A percentile compares a stretch with the other conserved stretches of the same genome.
phyloP scores from a whole-genome alignment of 768 basidiomycete species.

The Gymnopilus dilepis region DNA sequence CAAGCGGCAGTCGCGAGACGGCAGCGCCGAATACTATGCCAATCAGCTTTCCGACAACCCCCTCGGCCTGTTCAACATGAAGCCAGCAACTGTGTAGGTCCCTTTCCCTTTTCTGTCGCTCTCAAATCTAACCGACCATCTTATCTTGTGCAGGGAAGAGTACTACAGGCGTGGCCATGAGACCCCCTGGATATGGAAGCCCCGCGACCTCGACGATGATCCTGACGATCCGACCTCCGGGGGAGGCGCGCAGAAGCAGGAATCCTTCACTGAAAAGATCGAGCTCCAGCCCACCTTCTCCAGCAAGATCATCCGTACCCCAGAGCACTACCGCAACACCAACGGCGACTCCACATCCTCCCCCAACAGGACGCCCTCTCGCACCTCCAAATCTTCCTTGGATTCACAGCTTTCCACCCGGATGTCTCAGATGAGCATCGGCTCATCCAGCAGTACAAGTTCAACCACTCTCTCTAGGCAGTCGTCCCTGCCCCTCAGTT shows the following conservation, averaged over 20 bases:
- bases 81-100: constrained; percentile 57
- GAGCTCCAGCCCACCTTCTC: constrained; percentile 74
- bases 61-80: constrained; percentile 66
- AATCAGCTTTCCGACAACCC: constrained; percentile 65
- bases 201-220: constrained; percentile 46
- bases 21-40: constrained; percentile 70
- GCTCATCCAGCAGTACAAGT: constrained; percentile 5
- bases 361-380: constrained; percentile 17
- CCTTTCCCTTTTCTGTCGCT: constrained; percentile 3
- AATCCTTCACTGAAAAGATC: constrained; percentile 54
- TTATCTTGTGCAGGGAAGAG: constrained; percentile 35
- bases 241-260: constrained; percentile 26
- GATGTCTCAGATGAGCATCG: constrained; percentile 26
- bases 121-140: not conserved
- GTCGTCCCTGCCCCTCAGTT: constrained; percentile 36
- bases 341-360: constrained; percentile 12
- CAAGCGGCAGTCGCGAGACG: constrained; percentile 64
- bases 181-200: constrained; percentile 82
- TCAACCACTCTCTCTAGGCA: constrained; percentile 34
- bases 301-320: constrained; percentile 70
- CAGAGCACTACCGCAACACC: constrained; percentile 55
- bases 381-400: constrained; percentile 22
- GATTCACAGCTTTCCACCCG: constrained; percentile 24
- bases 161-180: constrained; percentile 37
- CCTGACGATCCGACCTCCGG: not conserved